phyloP scores from a whole-genome alignment of 1,284 basidiomycete genomes.

The Ganoderma leucocontextum region DNA sequence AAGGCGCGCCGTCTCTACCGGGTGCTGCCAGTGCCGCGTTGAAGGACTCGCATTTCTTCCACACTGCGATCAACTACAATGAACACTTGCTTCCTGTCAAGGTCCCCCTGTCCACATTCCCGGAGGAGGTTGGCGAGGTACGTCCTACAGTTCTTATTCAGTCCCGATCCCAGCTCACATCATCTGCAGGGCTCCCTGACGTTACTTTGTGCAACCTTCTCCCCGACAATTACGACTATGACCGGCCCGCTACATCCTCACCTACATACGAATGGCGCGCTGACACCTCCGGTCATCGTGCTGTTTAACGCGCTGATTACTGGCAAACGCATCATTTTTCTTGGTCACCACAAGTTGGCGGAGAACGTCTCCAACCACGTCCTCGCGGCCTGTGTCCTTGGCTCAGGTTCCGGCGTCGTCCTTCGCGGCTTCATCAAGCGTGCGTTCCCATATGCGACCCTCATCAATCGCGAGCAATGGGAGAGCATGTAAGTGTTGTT shows the following conservation, averaged over 20 bases:
- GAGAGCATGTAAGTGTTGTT: conserved; percentile 77
- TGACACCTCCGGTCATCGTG: conserved; percentile 92
- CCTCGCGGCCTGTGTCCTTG: conserved; percentile 91
- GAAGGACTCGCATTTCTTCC: conserved; percentile 94
- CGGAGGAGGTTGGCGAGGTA: conserved; percentile 96
- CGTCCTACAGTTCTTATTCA: conserved; percentile 41
- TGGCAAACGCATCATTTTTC: conserved; percentile 92
- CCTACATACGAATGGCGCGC: conserved; percentile 90
- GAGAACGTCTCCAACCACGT: conserved; percentile 91
- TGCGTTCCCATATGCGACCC: conserved; percentile 93
- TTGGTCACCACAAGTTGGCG: conserved; percentile 88
- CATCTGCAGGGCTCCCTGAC: conserved; percentile 86
- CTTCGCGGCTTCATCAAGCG: conserved; percentile 87
- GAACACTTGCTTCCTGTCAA: conserved; percentile 85
- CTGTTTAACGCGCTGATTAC: conserved; percentile 96
- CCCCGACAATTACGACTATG: conserved; percentile 67
- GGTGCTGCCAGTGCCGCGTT: conserved; percentile 50
- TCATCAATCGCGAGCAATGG: conserved; percentile 90
- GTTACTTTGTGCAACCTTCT: conserved; percentile 89
- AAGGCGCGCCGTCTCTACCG: conserved; percentile 31
- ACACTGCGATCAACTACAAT: conserved; percentile 85
- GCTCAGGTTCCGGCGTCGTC: conserved; percentile 87
- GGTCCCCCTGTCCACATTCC: conserved; percentile 85
- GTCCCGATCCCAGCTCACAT: neutral
- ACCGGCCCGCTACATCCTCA: conserved; percentile 89